phyloP scores from a whole-genome alignment of 345 rosid genomes.

The Rhizophora apiculata region DNA sequence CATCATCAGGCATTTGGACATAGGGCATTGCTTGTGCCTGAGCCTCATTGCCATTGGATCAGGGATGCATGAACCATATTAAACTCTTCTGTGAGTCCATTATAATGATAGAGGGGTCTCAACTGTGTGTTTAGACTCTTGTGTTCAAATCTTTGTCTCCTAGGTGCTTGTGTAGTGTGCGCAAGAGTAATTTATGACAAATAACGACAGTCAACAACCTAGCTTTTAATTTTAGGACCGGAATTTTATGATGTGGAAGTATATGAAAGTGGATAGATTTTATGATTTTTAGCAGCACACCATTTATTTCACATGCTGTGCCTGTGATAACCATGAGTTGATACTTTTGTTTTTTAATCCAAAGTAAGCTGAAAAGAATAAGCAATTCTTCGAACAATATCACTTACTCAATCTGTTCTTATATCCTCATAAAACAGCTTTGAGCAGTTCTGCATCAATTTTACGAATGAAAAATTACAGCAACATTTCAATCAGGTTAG shows the following conservation, averaged over 20 bases:
- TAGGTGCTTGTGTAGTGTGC: not conserved
- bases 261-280: no score
- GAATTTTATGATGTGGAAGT: no score
- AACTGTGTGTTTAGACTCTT: not conserved
- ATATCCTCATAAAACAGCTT: slow-evolving; percentile 41
- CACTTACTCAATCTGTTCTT: not conserved
- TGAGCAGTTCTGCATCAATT: slow-evolving; percentile 97
- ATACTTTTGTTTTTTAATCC: not conserved
- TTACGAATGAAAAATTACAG: slow-evolving; percentile 92
- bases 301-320: not conserved
- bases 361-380: not conserved
- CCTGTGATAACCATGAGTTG: not conserved
- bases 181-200: not conserved
- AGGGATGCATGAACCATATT: not conserved
- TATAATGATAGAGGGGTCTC: no score
- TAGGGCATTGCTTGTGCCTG: not conserved
- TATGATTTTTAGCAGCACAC: not conserved
- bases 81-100: no score
- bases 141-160: not conserved
- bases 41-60: not conserved
- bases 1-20: not conserved
- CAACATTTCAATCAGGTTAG: slow-evolving; percentile 95
- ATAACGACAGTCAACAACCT: not conserved
- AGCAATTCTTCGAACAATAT: not conserved
- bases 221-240: not conserved